phyloP scores from a whole-genome alignment of 768 basidiomycete genomes.

The Tulasnella sp. region DNA sequence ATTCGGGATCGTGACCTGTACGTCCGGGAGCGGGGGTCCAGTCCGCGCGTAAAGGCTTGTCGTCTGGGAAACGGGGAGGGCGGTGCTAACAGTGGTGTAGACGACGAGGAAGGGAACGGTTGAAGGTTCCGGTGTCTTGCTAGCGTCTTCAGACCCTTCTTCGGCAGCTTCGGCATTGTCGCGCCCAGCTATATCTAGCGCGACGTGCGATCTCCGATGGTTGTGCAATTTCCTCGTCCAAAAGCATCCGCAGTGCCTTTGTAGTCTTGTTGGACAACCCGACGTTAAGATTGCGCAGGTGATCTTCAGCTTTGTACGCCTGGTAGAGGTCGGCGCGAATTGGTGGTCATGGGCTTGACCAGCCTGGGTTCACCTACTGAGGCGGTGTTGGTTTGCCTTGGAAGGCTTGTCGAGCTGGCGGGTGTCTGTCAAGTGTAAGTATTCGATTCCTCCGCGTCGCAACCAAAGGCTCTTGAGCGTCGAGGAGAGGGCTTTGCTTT shows the following conservation, averaged over 20 bases:
- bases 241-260: not conserved
- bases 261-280: not conserved
- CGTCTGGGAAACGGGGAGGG: not conserved
- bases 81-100: not conserved
- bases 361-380: not conserved
- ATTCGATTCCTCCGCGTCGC: too few relatives aligned
- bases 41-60: not conserved
- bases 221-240: conserved; percentile 26
- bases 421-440: not conserved
- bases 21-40: conserved; percentile 32
- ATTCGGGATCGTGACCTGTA: not conserved
- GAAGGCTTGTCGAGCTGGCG: not conserved
- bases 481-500: too few relatives aligned
- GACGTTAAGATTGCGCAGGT: not conserved
- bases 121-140: not conserved
- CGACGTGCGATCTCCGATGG: conserved; percentile 26
- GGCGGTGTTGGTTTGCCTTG: not conserved
- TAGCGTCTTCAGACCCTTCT: not conserved
- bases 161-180: not conserved
- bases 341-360: not conserved
- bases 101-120: not conserved
- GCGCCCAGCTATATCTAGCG: conserved; percentile 34
- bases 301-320: conserved; percentile 1
- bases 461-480: too few relatives aligned
- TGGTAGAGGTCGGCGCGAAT: conserved; percentile 17